Base-by-base conservation (phyloP, 2,329 filamentous ascomycete genomes). In the Sporothrix brasiliensis region DNA sequence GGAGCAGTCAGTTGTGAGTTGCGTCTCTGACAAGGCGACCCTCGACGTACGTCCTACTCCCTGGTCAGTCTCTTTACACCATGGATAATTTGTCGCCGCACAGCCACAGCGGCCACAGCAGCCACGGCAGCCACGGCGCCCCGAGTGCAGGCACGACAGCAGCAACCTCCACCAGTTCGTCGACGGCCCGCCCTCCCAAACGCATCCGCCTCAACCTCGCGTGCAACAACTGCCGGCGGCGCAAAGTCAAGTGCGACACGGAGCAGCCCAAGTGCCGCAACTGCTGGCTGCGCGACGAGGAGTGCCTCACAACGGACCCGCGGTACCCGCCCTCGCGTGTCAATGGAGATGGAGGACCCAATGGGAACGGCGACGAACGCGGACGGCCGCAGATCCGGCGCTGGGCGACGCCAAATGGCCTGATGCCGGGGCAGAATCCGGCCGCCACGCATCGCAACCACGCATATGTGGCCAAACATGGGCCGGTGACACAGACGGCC, bases 211-310 rank as follows among this genome's bases (percentile, higher is more conserved):
- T 58, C 54, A 58, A 58, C 54, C 54, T 58, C 16, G 54, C 54
- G 16, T 58, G 54, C 54, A 58, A 58, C 54, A 58, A 39, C 27
- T 58, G 54, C 16, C 54, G 54, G 16, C 54, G 54, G 0, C 54
- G 54, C 30, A 58, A 58, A 2, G 54, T 58, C 27, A 58, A 58
- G 27, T 58, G 54, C 54, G 54, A 58, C 54, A 58, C 54, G 16
- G 54, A 58, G 14, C 54, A 58, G 54, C 54, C 54, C 27, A 58
- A 58, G 27, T 58, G 54, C 54, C 54, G 54, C 27, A 58, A 58
- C 7, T 58, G 54, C 54, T 58, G 54, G 54, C 54, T 58, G 54
- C 54, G 54, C 6, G 54, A 58, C 27, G 54, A 58, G 14, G 54
- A 58, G 27, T 58, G 54, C 14, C 7, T 58, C 27, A 58, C 54